Evolutionary conservation across 2,329 filamentous ascomycete species (phyloP).

Genomic region (Fusarium austroafricanum): DNA sequence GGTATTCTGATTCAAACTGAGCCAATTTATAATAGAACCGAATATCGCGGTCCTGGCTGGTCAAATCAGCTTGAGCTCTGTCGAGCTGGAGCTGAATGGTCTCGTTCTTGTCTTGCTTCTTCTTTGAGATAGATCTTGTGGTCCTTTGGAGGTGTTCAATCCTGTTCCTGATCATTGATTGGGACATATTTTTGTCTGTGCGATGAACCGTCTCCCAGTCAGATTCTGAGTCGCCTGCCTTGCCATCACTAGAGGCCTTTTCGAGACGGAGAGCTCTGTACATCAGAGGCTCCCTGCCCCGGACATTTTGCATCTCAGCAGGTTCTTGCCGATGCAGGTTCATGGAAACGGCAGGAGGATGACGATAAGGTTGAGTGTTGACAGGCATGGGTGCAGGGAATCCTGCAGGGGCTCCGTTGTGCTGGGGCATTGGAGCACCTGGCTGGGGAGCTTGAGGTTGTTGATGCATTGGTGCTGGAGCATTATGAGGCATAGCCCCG

Average conservation of each 20-base stretch:
- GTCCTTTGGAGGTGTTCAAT: conserved; percentile 54
- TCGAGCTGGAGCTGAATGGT: conserved; percentile 58
- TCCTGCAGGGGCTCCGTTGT: conserved; percentile 1
- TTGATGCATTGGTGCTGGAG: conserved; percentile 12
- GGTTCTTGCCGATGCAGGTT: conserved; percentile 33
- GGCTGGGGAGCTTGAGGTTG: conserved; percentile 13
- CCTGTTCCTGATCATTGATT: conserved; percentile 51
- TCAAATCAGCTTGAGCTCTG: conserved; percentile 51
- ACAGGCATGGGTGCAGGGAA: conserved; percentile 15
- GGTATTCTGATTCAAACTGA: conserved; percentile 58
- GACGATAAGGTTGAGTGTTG: conserved; percentile 9
- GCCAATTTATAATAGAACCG: conserved; percentile 56
- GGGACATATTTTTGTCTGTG: conserved; percentile 51
- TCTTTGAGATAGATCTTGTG: conserved; percentile 51
- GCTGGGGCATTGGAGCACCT: conserved; percentile 7
- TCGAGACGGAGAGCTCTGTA: conserved; percentile 58
- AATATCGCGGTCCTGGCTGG: conserved; percentile 50
- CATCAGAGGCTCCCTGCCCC: conserved; percentile 51
- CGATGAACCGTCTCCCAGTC: conserved; percentile 56
- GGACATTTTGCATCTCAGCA: conserved; percentile 52
- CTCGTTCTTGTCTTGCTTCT: conserved; percentile 52
- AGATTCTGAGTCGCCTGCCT: conserved; percentile 49
- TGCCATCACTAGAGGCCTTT: conserved; percentile 52
- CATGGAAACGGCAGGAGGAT: conserved; percentile 28
- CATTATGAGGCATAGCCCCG: conserved; percentile 21